Conservation (phyloP, 2,329 filamentous ascomycete species). For the Pseudocercospora eumusae region DNA sequence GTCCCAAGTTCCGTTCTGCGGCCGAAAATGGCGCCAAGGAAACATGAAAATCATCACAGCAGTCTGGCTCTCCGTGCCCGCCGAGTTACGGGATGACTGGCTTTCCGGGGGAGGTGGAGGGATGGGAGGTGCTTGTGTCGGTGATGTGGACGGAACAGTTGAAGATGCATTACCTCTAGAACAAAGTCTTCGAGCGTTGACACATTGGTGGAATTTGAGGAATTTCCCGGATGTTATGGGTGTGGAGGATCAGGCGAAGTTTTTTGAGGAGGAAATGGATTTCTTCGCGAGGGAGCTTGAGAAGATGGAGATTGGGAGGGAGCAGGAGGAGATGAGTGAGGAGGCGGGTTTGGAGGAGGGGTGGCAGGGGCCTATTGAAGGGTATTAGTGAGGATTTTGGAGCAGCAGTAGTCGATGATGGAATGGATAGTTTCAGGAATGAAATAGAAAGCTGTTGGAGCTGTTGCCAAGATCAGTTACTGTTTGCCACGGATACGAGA, state of each 20-base stretch:
- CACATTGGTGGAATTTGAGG: constrained; percentile 91
- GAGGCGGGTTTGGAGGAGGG: constrained; percentile 29
- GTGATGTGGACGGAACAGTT: constrained; percentile 86
- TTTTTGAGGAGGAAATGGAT: constrained; percentile 49
- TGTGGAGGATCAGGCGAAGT: constrained; percentile 34
- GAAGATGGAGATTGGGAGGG: constrained; percentile 48
- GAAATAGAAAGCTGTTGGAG: too few species aligned
- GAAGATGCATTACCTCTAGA: constrained; percentile 90
- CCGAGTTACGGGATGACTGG: constrained; percentile 94
- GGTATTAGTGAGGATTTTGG: constrained; percentile 27
- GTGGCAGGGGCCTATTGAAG: constrained; percentile 35
- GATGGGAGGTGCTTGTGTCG: constrained; percentile 40
- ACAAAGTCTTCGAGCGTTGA: constrained; percentile 83
- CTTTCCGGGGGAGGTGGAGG: constrained; percentile 68
- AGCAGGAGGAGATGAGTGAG: constrained; percentile 25
- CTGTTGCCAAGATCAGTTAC: too few species aligned
- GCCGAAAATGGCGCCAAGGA: constrained; percentile 93
- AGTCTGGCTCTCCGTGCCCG: constrained; percentile 89
- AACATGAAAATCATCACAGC: constrained; percentile 99
- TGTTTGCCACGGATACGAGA: too few species aligned
- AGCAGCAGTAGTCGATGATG: neutral
- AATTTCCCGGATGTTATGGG: constrained; percentile 78
- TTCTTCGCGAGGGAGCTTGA: constrained; percentile 54
- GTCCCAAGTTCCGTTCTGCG: constrained; percentile 96
- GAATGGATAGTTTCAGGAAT: neutral